Conservation (phyloP, 257 asterid genomes). For the Voacanga thouarsii region DNA sequence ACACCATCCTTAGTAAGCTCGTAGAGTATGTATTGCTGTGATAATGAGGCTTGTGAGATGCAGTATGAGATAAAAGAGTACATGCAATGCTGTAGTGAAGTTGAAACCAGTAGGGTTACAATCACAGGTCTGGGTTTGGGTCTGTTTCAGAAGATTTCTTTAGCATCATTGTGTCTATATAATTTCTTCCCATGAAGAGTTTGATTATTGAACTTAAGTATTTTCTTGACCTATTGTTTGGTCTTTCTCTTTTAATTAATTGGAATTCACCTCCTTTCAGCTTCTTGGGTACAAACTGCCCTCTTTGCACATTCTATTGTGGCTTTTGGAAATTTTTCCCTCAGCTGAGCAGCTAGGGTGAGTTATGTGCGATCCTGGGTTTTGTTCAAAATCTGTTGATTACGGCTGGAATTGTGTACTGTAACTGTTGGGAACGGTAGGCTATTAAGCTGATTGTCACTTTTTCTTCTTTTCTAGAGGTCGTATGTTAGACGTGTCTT, state of each 20-base stretch:
- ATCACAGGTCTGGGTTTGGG: constrained; percentile 7
- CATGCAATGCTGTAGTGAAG: constrained; percentile 7
- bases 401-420: no score
- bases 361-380: background rate
- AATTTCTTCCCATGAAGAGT: background rate
- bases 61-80: background rate
- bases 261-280: background rate
- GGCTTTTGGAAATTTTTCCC: background rate
- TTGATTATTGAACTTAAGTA: background rate
- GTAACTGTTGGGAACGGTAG: no score
- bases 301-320: background rate
- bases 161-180: constrained; percentile 8
- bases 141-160: background rate
- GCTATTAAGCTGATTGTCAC: no score
- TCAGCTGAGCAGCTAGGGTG: background rate
- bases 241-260: background rate
- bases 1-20: background rate
- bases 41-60: constrained; percentile 11
- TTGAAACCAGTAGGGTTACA: background rate
- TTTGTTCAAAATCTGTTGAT: background rate
- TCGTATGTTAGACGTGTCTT: no score
- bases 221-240: background rate
- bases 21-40: constrained; percentile 18
- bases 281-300: background rate
- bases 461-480: no score